Evolutionary conservation across 78 protist species (phyloP), one percentile per base, ranked within the genome.

Genomic region (Polysphondylium violaceum): DNA sequence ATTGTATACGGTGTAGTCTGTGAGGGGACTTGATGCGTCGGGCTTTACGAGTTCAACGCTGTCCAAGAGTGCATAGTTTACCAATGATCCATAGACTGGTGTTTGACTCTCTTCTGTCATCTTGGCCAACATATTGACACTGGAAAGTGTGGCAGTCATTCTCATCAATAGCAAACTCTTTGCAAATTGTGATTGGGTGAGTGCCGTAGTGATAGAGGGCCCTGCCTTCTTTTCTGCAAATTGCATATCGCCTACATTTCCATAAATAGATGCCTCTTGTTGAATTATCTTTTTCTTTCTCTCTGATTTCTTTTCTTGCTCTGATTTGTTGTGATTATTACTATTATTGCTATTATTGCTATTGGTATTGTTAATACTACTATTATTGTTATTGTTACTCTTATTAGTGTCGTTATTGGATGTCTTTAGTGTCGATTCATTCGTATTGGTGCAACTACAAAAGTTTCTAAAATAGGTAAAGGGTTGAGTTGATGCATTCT

Each of bases 121-220:
- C 51, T 83, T 83, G 2, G 91, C 91, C 38, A 83, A 31, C 91
- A 83, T 83, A 59, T 83, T 59, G 16, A 83, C 91, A 6, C 81
- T 69, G 38, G 91, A 83, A 0, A 83, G 7, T 67, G 91, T 83
- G n/a, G 74, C 91, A 40, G 91, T 69, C 25, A 58, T 83, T 67
- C 91, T 44, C 91, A 83, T 83, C 33, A 83, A n/a, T 6, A 83
- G 38, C 29, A 83, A 43, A 36, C 60, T 53, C 17, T 58, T 67
- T 19, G 44, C n/a, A 40, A 83, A 43, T 5, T 69, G 60, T 59
- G 40, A 43, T n/a, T 43, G 14, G 21, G 47, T n/a, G n/a, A 83
- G 17, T 69, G 91, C 71, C 8, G 86, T 19, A 17, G 29, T 29
- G 8, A 16, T 43, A 40, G 67, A 44, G 29, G 91, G 91, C 29